Evolutionary conservation across 768 basidiomycete genomes (phyloP).

Genomic region (Serendipita vermifera): DNA sequence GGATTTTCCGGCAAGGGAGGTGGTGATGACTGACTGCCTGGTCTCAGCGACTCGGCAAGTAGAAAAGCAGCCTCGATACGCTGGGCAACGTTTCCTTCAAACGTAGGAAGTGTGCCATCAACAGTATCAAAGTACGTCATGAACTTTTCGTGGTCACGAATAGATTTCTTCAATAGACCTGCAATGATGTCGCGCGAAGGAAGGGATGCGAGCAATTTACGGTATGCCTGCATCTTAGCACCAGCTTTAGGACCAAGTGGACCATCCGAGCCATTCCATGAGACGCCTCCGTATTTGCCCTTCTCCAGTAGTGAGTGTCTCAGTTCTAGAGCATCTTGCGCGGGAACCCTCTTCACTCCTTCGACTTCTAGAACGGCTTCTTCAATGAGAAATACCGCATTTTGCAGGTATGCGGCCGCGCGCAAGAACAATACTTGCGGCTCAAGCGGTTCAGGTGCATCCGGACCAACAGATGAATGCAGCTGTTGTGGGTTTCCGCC

Average conservation of each 20-base stretch:
- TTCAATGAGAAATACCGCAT: slow-evolving; percentile 65
- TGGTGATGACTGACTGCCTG: slow-evolving; percentile 36
- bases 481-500: slow-evolving; percentile 35
- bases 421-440: slow-evolving; percentile 73
- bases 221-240: slow-evolving; percentile 52
- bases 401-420: slow-evolving; percentile 70
- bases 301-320: slow-evolving; percentile 63
- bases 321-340: slow-evolving; percentile 54
- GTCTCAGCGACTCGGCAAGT: slow-evolving; percentile 53
- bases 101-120: slow-evolving; percentile 28
- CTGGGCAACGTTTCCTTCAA: slow-evolving; percentile 32
- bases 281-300: slow-evolving; percentile 71
- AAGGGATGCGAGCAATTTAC: slow-evolving; percentile 40
- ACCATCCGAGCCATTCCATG: slow-evolving; percentile 70
- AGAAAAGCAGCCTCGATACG: slow-evolving; percentile 55
- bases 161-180: slow-evolving; percentile 51
- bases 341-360: slow-evolving; percentile 43
- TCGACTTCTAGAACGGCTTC: slow-evolving; percentile 57
- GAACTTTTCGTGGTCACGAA: slow-evolving; percentile 78
- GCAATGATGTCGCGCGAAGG: slow-evolving; percentile 48
- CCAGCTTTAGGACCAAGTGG: slow-evolving; percentile 50
- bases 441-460: slow-evolving; percentile 79
- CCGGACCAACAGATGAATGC: slow-evolving; percentile 63
- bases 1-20: slow-evolving; percentile 33
- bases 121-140: slow-evolving; percentile 70